Percentiles rank a stretch among this genome's conserved stretches.
Evolutionary conservation across 306 rosid genomes (phyloP).

Genomic region (Vigna unguiculata): DNA sequence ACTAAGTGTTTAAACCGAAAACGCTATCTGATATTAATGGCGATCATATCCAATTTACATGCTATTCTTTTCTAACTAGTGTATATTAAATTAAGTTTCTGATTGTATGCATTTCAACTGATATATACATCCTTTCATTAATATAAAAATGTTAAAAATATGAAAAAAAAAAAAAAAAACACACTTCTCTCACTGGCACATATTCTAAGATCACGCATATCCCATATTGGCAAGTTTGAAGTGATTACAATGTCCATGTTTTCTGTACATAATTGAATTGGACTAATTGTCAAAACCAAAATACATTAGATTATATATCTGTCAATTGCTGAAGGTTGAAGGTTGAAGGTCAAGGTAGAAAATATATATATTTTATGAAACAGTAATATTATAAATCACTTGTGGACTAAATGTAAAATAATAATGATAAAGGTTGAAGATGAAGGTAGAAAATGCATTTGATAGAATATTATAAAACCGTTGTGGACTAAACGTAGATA

Average conservation of each 20-base stretch:
- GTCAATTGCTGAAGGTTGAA: neutral
- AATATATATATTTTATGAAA: neutral
- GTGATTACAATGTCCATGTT: neutral
- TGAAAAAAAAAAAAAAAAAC: neutral
- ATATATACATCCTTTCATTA: neutral
- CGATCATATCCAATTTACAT: too few species aligned
- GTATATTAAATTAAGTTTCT: neutral
- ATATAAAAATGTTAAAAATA: neutral
- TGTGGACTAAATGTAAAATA: neutral
- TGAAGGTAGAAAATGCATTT: neutral
- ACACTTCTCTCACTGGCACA: neutral
- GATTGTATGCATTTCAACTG: neutral
- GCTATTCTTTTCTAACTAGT: neutral
- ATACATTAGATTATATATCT: neutral
- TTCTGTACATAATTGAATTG: neutral
- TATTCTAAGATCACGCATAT: neutral
- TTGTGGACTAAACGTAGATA: neutral
- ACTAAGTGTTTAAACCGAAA: too few species aligned
- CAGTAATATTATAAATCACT: neutral
- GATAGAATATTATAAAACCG: neutral
- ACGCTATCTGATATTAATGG: too few species aligned
- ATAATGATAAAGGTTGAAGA: neutral
- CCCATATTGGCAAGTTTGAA: neutral
- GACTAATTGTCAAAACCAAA: neutral
- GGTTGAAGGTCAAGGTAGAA: neutral